Percentiles rank a stretch among this genome's conserved stretches.
Conservation (phyloP, 73 alveolate genomes). For the Paramecium biaurelia region DNA sequence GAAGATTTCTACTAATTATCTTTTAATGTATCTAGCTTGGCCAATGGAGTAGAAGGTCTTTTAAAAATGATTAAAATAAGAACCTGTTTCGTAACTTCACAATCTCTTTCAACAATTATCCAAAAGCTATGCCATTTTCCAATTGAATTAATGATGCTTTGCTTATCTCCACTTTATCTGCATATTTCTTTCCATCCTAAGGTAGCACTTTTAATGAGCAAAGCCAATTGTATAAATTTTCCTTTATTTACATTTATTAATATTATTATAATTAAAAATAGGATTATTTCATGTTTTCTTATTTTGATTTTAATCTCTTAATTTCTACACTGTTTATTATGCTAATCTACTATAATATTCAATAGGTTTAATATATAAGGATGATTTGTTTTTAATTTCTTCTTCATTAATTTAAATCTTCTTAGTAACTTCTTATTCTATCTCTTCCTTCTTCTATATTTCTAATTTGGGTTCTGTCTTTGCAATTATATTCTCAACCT, state of each 20-base stretch:
- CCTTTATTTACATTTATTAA: conserved; percentile 50
- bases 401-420: neutral
- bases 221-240: conserved; percentile 56
- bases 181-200: conserved; percentile 58
- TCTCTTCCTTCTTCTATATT: neutral
- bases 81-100: conserved; percentile 59
- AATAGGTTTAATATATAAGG: neutral
- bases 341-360: neutral
- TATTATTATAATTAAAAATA: neutral
- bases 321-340: neutral
- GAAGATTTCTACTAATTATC: conserved; percentile 65
- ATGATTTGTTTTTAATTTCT: neutral
- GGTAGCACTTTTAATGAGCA: neutral
- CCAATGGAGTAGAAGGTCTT: conserved; percentile 61
- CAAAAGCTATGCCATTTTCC: conserved; percentile 62
- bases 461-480: neutral
- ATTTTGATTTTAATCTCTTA: neutral
- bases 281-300: neutral
- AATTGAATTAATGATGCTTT: neutral
- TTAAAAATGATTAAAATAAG: neutral
- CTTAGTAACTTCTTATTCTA: neutral
- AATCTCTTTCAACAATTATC: conserved; percentile 30
- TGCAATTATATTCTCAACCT: neutral
- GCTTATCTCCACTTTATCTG: conserved; percentile 47
- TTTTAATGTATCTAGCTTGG: conserved; percentile 65